Base-by-base conservation (phyloP, 2,329 filamentous ascomycete genomes). In the Nemania sp. region DNA sequence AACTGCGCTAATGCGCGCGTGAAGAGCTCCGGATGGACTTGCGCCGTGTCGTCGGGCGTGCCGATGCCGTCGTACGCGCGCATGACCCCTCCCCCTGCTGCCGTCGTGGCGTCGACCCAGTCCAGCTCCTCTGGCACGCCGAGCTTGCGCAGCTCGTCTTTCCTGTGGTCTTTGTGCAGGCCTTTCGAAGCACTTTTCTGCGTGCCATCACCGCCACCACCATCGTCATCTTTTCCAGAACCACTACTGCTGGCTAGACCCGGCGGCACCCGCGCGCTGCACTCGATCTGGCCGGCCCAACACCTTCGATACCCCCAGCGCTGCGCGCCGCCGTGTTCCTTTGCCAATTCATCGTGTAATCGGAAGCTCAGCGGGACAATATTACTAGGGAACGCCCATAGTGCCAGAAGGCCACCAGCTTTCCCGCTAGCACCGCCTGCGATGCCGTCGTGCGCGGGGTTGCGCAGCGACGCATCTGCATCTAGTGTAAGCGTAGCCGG, bases 1-100 rank as follows among this genome's bases (percentile, higher is more conserved):
- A 91, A 73, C 47, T 80, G 74, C 3, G 85, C 86, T 79, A 91
- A 90, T 17, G 81, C 80, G 0, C 83, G 88, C 1, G 89, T 91
- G 67, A 91, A 92, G 6, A 86, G 81, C 62, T 84, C 89, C 0
- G 89, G 89, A 64, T 92, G 89, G 1, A 92, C 88, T 70, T 92
- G 89, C 0, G 89, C 88, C 1, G 89, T 91, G 48, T 86, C 82
- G 5, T 70, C 64, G 1, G 75, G 75, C 0, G 86, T 84, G 14
- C 68, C 69, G 59, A 72, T 70, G n/a, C 52, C 60, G 6, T 71
- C 66, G 52, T 71, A 71, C 1, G 60, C 64, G 33, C 36, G 72
- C 70, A 54, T 62, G 28, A 76, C 68, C 30, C 83, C 77, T 7
- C 78, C 68, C 46, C 54, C n/a, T n/a, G n/a, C n/a, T n/a, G n/a